phyloP scores from a whole-genome alignment of 495 filamentous ascomycete species.

The Daldinia vernicosa region DNA sequence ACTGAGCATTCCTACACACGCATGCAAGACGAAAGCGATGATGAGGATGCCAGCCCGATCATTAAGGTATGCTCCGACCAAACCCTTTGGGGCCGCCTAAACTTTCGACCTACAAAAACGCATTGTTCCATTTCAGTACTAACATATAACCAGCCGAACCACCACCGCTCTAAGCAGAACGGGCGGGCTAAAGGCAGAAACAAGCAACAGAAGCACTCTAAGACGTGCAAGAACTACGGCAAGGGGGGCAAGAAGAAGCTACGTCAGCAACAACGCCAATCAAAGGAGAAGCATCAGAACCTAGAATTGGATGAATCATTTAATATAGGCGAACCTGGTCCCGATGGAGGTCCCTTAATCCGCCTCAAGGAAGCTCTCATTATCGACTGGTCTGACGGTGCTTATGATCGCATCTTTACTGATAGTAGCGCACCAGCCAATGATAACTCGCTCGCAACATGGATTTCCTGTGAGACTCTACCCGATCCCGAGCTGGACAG shows the following conservation, averaged over 20 bases:
- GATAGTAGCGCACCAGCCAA: conserved; percentile 41
- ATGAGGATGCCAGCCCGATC: conserved; percentile 53
- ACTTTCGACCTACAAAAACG: background rate
- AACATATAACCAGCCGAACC: conserved; percentile 22
- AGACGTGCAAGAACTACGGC: conserved; percentile 11
- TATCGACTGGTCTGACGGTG: conserved; percentile 78
- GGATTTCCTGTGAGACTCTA: conserved; percentile 58
- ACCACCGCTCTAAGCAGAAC: conserved; percentile 33
- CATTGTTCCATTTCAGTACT: conserved; percentile 6
- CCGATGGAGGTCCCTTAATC: conserved; percentile 70
- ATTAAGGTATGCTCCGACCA: conserved; percentile 45
- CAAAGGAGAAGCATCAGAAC: conserved; percentile 34
- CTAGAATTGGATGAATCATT: conserved; percentile 27
- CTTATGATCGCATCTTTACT: conserved; percentile 74
- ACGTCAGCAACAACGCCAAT: conserved; percentile 45
- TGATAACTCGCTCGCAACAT: conserved; percentile 57
- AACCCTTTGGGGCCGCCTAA: background rate
- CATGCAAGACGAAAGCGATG: conserved; percentile 63
- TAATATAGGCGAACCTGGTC: conserved; percentile 28
- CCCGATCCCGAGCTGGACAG: conserved; percentile 73
- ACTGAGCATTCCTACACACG: conserved; percentile 48
- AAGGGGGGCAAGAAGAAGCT: conserved; percentile 34
- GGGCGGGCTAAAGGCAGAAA: conserved; percentile 34
- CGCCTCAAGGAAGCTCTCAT: conserved; percentile 82
- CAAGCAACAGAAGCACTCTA: conserved; percentile 49